Evolutionary conservation across 108 stramenopile species (phyloP).

Genomic region (Phaeodactylum tricornutum): DNA sequence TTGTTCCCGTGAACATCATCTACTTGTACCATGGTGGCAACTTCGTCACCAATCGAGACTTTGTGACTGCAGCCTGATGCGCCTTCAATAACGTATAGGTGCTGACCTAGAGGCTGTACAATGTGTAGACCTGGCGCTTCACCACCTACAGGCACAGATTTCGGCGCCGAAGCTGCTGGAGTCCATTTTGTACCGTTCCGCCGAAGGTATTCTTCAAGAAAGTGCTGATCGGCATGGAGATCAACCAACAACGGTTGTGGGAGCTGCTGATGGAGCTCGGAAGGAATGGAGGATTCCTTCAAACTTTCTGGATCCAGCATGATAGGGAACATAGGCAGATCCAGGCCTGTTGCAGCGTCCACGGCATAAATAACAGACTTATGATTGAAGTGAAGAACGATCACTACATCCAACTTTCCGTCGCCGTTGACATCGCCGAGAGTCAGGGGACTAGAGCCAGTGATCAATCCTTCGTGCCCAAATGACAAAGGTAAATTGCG

Average conservation of each 20-base stretch:
- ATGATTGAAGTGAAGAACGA: constrained; percentile 10
- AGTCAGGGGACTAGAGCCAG: constrained; percentile 50
- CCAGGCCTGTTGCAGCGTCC: constrained; percentile 48
- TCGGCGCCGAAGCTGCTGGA: constrained; percentile 12
- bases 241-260: constrained; percentile 61
- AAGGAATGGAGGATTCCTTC: constrained; percentile 13
- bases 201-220: constrained; percentile 38
- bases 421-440: constrained; percentile 74
- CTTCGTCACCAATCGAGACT: constrained; percentile 51
- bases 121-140: constrained; percentile 56
- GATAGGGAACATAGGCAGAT: constrained; percentile 49
- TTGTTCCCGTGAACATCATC: constrained; percentile 78
- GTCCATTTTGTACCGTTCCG: constrained; percentile 25
- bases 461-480: constrained; percentile 21
- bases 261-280: constrained; percentile 17
- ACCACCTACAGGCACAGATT: constrained; percentile 45
- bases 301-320: constrained; percentile 17
- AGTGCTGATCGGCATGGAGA: constrained; percentile 52
- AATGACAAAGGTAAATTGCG: constrained; percentile 32
- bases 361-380: constrained; percentile 43
- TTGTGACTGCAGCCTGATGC: constrained; percentile 65
- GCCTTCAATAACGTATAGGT: constrained; percentile 60
- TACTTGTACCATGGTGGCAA: constrained; percentile 66
- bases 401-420: constrained; percentile 51
- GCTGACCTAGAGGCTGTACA: constrained; percentile 52